phyloP scores from a whole-genome alignment of 208 protist genomes.

The Trypanosoma rangeli region DNA sequence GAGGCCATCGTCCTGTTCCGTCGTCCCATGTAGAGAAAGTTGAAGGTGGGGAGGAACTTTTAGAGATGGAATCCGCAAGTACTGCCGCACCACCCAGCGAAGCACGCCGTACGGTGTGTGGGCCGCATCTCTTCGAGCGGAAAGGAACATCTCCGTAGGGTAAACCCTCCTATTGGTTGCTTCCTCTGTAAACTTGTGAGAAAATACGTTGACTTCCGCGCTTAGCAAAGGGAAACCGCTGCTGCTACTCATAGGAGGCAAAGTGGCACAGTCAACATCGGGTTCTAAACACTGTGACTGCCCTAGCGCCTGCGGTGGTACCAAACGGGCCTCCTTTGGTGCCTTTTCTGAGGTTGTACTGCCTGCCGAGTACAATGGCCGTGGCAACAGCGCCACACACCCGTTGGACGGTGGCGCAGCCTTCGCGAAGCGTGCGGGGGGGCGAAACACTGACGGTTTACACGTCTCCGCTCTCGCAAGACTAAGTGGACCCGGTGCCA shows the following conservation, averaged over 20 bases:
- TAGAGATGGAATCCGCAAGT: conserved; percentile 65
- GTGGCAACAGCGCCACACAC: conserved; percentile 46
- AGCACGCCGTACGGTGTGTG: conserved; percentile 87
- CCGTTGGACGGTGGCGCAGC: conserved; percentile 41
- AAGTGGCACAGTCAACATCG: conserved; percentile 15
- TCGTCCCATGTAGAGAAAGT: conserved; percentile 64
- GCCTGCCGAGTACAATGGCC: conserved; percentile 48
- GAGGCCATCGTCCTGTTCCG: conserved; percentile 46
- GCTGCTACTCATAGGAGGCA: conserved; percentile 29
- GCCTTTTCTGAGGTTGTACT: conserved; percentile 18
- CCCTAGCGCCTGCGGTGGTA: conserved; percentile 61
- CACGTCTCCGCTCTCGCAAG: conserved; percentile 61
- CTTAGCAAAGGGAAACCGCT: conserved; percentile 58
- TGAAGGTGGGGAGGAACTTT: conserved; percentile 82
- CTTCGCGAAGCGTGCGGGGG: conserved; percentile 47
- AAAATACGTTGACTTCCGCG: conserved; percentile 48
- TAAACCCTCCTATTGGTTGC: conserved; percentile 57
- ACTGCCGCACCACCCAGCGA: conserved; percentile 72
- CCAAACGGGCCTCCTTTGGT: conserved; percentile 32
- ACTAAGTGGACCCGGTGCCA: conserved; percentile 34
- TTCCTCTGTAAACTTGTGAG: conserved; percentile 61
- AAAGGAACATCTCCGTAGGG: conserved; percentile 81
- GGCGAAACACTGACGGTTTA: conserved; percentile 66
- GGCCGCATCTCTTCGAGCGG: conserved; percentile 68
- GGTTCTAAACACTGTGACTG: conserved; percentile 33